Evolutionary conservation across 495 filamentous ascomycete species (phyloP).

Genomic region (Penicillium desertorum): DNA sequence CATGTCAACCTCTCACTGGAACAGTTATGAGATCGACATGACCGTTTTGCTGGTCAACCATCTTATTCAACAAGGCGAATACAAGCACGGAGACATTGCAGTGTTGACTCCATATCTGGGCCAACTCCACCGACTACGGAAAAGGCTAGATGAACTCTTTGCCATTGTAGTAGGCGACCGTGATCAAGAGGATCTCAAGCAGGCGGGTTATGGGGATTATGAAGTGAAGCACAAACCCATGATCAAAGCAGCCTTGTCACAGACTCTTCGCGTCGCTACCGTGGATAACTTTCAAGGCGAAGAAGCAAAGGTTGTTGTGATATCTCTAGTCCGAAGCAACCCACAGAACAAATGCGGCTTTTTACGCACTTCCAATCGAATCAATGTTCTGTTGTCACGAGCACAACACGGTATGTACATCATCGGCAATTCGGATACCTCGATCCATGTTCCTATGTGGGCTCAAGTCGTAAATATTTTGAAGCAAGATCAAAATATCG

Average conservation of each 20-base stretch:
- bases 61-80: slow-evolving; percentile 67
- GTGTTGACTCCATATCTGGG: slow-evolving; percentile 76
- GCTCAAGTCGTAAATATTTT: slow-evolving; percentile 59
- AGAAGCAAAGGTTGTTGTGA: slow-evolving; percentile 75
- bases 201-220: slow-evolving; percentile 45
- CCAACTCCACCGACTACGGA: slow-evolving; percentile 63
- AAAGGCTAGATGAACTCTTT: slow-evolving; percentile 49
- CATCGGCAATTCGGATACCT: slow-evolving; percentile 68
- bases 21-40: slow-evolving; percentile 69
- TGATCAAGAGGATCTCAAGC: slow-evolving; percentile 61
- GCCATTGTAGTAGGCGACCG: slow-evolving; percentile 66
- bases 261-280: slow-evolving; percentile 69
- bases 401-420: slow-evolving; percentile 85
- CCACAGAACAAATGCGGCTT: slow-evolving; percentile 64
- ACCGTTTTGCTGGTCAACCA: slow-evolving; percentile 64
- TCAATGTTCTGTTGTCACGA: slow-evolving; percentile 74
- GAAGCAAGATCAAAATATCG: slow-evolving; percentile 48
- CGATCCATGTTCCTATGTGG: slow-evolving; percentile 66
- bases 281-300: slow-evolving; percentile 89
- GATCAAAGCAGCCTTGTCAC: slow-evolving; percentile 53
- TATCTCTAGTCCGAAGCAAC: slow-evolving; percentile 82
- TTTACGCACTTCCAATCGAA: slow-evolving; percentile 69
- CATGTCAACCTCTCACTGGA: slow-evolving; percentile 59
- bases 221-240: slow-evolving; percentile 7
- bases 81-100: slow-evolving; percentile 68